Base-by-base conservation (phyloP, 805 yeast species). In the Starmerella etchellsii region DNA sequence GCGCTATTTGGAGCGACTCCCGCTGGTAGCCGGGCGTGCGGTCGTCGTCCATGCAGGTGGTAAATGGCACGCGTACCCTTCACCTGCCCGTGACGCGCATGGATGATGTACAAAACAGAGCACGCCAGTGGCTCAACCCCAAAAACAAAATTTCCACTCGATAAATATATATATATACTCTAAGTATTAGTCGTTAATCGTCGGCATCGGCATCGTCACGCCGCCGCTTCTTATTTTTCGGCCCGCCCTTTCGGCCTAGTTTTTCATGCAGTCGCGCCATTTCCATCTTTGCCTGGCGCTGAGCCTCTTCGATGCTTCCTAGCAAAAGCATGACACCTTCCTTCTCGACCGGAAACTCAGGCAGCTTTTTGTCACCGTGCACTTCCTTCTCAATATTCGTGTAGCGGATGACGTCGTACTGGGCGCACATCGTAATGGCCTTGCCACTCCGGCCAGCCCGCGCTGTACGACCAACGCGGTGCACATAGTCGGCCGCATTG, bases 371-470 rank as follows among this genome's bases (percentile, higher is more conserved):
- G 24, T 60, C 64, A 14, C 54, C 56, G 39, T 71, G 79, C 41
- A 91, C 71, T 9, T 81, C 96, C 40, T 77, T 78, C 60, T 91
- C 98, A 39, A 91, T 87, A 56, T 95, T 70, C 49, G 85, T 65
- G 55, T 83, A 81, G 53, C 85, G 65, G 60, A 87, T 96, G 46
- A 91, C 67, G 60, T 91, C 98, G 58, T 91, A 91, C 60, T 91
- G 98, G 0, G 97, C 87, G 25, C 85, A 93, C 43, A 87, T 65
- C 2, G 94, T 80, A 15, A 87, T 69, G 2, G 95, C 81, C 57
- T 78, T 81, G 0, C 95, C 98, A 0, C 97, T 84, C 54, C 98
- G 70, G 18, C 98, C 98, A 61, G 91, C 82, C 61, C 95, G 78
- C 2, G 96, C 95, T 26, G 95, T 85, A 67, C 96, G 78, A 42